phyloP scores from a whole-genome alignment of 495 filamentous ascomycete genomes.

The Penicillium herquei region DNA sequence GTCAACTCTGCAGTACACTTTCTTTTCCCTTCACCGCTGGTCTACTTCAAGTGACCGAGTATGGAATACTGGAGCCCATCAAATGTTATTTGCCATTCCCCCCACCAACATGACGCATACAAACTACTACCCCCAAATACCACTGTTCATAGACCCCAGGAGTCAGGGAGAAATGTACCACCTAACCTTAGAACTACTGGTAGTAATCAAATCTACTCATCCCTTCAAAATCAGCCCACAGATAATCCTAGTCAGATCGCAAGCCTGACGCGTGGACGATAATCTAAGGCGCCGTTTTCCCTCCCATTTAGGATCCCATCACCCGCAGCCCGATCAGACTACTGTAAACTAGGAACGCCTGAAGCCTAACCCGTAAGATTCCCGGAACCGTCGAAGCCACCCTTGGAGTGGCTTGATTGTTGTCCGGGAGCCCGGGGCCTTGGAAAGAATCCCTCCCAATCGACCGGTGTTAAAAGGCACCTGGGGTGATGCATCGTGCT shows the following conservation, averaged over 20 bases:
- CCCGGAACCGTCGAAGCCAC: neutral
- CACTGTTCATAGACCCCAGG: too few relatives aligned
- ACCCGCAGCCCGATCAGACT: neutral
- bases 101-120: neutral
- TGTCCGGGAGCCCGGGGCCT: neutral
- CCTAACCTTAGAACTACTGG: neutral
- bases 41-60: neutral
- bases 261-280: slow-evolving; percentile 5
- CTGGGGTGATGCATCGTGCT: slow-evolving; percentile 8
- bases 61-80: too few relatives aligned
- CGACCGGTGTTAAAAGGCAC: neutral
- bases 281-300: slow-evolving; percentile 3
- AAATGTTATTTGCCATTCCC: neutral
- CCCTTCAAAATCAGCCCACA: slow-evolving; percentile 1
- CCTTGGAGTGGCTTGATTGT: slow-evolving; percentile 5
- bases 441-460: neutral
- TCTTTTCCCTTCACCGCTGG: slow-evolving; percentile 11
- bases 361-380: neutral
- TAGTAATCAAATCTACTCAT: neutral
- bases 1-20: slow-evolving; percentile 12
- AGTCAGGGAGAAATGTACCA: too few relatives aligned
- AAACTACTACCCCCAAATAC: neutral
- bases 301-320: slow-evolving; percentile 6
- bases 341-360: neutral
- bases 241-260: neutral